phyloP scores from a whole-genome alignment of 139 green algal species.

The Edaphochlamys debaryana region DNA sequence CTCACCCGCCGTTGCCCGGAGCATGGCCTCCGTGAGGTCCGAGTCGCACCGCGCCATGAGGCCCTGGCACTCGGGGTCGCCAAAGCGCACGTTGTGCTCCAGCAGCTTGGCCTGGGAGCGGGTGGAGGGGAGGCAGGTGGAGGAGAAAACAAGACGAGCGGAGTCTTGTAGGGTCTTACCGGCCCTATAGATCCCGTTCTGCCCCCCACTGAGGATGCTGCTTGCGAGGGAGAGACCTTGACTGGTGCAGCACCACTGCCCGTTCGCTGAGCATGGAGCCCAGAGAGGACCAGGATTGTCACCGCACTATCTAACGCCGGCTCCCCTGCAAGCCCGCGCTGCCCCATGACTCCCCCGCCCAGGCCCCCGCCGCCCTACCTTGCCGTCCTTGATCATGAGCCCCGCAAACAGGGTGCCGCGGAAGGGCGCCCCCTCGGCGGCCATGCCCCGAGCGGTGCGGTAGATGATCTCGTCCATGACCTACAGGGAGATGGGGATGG shows the following conservation, averaged over 20 bases:
- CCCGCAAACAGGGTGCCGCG: slow-evolving; percentile 95
- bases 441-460: slow-evolving; percentile 91
- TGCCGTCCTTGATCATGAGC: slow-evolving; percentile 94
- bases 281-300: too few species aligned
- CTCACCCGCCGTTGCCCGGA: slow-evolving; percentile 62
- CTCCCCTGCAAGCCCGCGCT: too few species aligned
- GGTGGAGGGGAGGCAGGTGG: background rate
- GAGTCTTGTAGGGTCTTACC: too few species aligned
- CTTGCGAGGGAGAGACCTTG: background rate
- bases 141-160: too few species aligned
- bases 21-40: slow-evolving; percentile 87
- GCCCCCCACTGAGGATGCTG: too few species aligned
- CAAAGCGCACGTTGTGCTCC: slow-evolving; percentile 98
- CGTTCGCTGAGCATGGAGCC: too few species aligned
- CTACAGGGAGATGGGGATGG: slow-evolving; percentile 9
- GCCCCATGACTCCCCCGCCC: too few species aligned
- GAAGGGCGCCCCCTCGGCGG: slow-evolving; percentile 86
- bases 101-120: slow-evolving; percentile 84
- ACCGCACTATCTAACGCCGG: too few species aligned
- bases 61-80: slow-evolving; percentile 97
- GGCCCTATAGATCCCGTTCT: too few species aligned
- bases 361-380: slow-evolving; percentile 53
- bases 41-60: slow-evolving; percentile 91
- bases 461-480: slow-evolving; percentile 91
- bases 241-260: too few species aligned